Base-by-base conservation (phyloP, 2,329 filamentous ascomycete genomes). In the Sporothrix brasiliensis region DNA sequence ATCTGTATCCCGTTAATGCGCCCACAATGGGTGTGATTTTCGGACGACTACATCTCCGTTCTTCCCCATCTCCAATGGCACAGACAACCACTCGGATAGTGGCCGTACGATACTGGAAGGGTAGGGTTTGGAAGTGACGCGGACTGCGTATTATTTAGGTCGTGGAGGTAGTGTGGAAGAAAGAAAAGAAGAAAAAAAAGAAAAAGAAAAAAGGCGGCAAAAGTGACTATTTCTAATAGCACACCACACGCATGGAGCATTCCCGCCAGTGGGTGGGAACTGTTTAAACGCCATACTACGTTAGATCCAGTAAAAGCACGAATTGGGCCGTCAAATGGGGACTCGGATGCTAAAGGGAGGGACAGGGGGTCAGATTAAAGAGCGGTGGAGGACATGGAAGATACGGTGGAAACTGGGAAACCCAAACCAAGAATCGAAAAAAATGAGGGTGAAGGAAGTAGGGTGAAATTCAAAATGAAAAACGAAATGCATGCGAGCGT, bases 241-340 rank as follows among this genome's bases (percentile, higher is more conserved):
- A 44, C 41, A 61, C 11, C n/a, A 44, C 44, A 34, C 61, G 7
- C 21, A 34, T 19, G 61, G 61, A 50, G 44, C 61, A n/a, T 34
- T 65, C 5, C 39, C 24, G n/a, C 61, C 61, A 60, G 67, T 49
- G 67, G 65, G 65, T 56, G 65, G 65, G 10, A 34, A 67, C 50
- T 34, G 50, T n/a, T 44, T 56, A 56, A n/a, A 65, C 24, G 53
- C 30, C 56, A 34, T 34, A 68, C 67, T 56, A 68, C 21, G 24
- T 41, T 50, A 27, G 39, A 68, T 69, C 65, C 44, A 61, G 27
- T 41, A 60, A 61, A 44, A 69, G 27, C 39, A 58, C 19, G 41
- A 68, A 39, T 34, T 21, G 21, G 54, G 67, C 53, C 39, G 67
- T 50, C 65, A 67, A 44, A 54, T 53, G 67, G 41, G 39, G 21